A percentile compares a stretch with the other conserved stretches of the same genome.
These are phyloP conservation scores for Backusella luteola DNA, from an alignment of 192 early-diverging fungal species.

Conservation along the genomic window DNA sequence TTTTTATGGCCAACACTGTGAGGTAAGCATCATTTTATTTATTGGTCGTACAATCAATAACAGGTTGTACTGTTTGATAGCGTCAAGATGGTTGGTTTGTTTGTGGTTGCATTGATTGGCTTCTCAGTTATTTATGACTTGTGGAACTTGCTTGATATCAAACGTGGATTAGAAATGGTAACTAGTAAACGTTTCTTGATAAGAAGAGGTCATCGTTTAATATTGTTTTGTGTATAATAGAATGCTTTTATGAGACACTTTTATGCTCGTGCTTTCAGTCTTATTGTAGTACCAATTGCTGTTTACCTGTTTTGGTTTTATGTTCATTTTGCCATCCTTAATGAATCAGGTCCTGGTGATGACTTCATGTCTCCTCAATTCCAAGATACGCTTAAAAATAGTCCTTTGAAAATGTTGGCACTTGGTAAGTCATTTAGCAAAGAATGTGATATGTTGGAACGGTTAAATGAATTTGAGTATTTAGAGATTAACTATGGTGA, in stretches of 20 bases:
- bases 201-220: background rate
- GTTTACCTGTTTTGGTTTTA: conserved; percentile 93
- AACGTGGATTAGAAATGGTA: conserved; percentile 69
- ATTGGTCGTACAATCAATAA: background rate
- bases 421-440: conserved; percentile 28
- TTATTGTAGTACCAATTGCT: conserved; percentile 78
- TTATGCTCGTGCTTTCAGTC: conserved; percentile 75
- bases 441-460: background rate
- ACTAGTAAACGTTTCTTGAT: background rate
- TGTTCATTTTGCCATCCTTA: conserved; percentile 86
- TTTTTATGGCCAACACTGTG: conserved; percentile 70
- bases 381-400: conserved; percentile 83
- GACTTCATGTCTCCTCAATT: conserved; percentile 88
- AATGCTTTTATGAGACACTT: conserved; percentile 79
- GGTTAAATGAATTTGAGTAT: conserved; percentile 59
- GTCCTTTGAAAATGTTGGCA: conserved; percentile 64
- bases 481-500: conserved; percentile 80
- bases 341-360: conserved; percentile 84
- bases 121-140: conserved; percentile 82
- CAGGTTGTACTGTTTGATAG: conserved; percentile 27
- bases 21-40: conserved; percentile 56
- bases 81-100: conserved; percentile 95
- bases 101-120: conserved; percentile 84
- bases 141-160: conserved; percentile 87
- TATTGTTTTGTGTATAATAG: conserved; percentile 26